phyloP scores from a whole-genome alignment of 139 green algal genomes.

The Chlamydomonas sp. region DNA sequence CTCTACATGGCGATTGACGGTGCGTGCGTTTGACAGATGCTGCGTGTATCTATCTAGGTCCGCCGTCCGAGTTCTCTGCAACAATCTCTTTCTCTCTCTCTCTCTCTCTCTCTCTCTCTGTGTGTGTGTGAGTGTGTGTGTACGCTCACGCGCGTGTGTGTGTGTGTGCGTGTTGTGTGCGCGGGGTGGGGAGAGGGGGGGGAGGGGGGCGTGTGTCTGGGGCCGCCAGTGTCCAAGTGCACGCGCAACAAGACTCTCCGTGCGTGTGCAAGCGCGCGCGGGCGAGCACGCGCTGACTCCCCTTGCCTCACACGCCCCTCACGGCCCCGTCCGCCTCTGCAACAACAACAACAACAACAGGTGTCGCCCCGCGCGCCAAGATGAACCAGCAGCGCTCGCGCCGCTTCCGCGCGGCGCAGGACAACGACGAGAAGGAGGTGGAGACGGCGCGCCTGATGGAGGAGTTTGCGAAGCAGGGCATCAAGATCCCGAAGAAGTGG shows the following conservation, averaged over 20 bases:
- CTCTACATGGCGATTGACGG: slow-evolving; percentile 98
- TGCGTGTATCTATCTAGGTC: not conserved
- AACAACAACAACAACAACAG: slow-evolving; percentile 19
- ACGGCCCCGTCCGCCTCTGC: too few relatives aligned
- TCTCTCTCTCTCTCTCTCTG: too few relatives aligned
- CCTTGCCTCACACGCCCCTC: too few relatives aligned
- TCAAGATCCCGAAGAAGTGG: slow-evolving; percentile 33
- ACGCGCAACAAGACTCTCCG: too few relatives aligned
- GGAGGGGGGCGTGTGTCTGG: not conserved
- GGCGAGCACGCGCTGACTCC: too few relatives aligned
- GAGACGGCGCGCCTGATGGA: slow-evolving; percentile 81
- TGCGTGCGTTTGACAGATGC: slow-evolving; percentile 13
- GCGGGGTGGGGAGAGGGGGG: not conserved
- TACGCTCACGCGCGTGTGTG: not conserved
- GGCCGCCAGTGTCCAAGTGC: too few relatives aligned
- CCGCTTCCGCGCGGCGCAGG: slow-evolving; percentile 87
- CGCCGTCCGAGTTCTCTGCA: not conserved
- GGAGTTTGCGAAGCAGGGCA: slow-evolving; percentile 80
- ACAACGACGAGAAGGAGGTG: slow-evolving; percentile 34
- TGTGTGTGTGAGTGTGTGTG: not conserved
- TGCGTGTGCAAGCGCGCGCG: too few relatives aligned
- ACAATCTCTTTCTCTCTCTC: too few relatives aligned
- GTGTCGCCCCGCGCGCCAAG: slow-evolving; percentile 94
- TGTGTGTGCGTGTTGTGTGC: not conserved
- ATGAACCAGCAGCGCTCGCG: slow-evolving; percentile 99